Base-by-base conservation (phyloP, 495 filamentous ascomycete genomes). In the Umbilicaria muhlenbergii region DNA sequence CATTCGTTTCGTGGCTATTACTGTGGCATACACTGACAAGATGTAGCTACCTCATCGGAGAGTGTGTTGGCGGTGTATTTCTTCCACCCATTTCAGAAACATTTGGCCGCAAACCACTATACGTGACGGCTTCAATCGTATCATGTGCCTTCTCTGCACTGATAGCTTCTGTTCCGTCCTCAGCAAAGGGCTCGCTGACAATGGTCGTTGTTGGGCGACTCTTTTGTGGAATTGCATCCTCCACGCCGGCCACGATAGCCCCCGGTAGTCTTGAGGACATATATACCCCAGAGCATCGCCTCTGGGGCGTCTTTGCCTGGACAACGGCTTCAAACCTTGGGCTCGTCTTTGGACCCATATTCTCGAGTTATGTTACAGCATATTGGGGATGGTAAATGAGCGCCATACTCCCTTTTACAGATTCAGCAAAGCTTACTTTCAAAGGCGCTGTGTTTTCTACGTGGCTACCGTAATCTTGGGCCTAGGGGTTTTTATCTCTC, bases 251-350 rank as follows among this genome's bases (percentile, higher is more conserved):
- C 1, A 46, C 58, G 1, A 52, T 59, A 2, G 56, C 54, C 6
- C 43, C 47, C 2, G 52, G 55, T 1, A 59, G 50, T 15, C 50
- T 64, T 36, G 54, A 61, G 19, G 60, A 64, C 46, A 56, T 64
- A 36, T 61, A 50, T 28, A 37, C 52, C 35, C 42, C 41, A 18
- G 50, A 44, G 44, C 43, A 39, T 15, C 45, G 58, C 11, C 54
- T 59, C 5, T 64, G 53, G 50, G 33, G 58, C 1, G 47, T 64
- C 3, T 59, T 55, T 33, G 19, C 45, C 4, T 64, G 58, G 52
- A 52, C 54, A 11, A 46, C 48, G 32, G 51, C 46, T 5, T 43
- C 51, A 10, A 60, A 55, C 2, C 34, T 52, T 7, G 59, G 56
- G 12, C 36, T 64, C 0, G 33, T 49, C 3, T 6, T 61, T 24